Percentiles rank a stretch among this genome's conserved stretches.
Conservation (phyloP, 345 rosid species). For the Luvunga scandens region DNA sequence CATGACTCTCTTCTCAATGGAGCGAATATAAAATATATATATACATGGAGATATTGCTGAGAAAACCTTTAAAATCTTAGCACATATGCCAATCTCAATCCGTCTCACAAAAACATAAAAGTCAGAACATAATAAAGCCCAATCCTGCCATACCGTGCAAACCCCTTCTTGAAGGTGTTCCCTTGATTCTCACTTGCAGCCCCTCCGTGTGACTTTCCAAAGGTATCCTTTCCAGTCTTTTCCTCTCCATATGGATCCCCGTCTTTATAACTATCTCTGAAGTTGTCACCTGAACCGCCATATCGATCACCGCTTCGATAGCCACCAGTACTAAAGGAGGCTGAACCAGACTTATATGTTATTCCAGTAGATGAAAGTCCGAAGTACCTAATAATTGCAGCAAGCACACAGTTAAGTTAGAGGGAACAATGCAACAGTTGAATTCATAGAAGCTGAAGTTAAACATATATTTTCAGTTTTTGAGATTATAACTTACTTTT, state of each 20-base stretch:
- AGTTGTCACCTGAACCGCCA: constrained; percentile 52
- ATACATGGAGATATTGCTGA: too few relatives aligned
- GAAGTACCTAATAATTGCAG: constrained; percentile 52
- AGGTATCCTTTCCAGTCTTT: constrained; percentile 50
- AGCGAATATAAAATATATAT: too few relatives aligned
- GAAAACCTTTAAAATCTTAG: background rate
- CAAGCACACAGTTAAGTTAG: constrained; percentile 17
- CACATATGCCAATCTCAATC: background rate
- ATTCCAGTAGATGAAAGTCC: constrained; percentile 90
- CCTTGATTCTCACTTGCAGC: constrained; percentile 39
- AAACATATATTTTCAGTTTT: constrained; percentile 6
- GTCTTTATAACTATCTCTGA: constrained; percentile 47
- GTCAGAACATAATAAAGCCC: constrained; percentile 10
- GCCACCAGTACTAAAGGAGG: constrained; percentile 54
- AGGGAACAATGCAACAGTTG: background rate
- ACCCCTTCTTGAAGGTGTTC: constrained; percentile 40
- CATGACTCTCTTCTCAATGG: too few relatives aligned
- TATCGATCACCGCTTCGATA: constrained; percentile 48
- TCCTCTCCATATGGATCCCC: constrained; percentile 38
- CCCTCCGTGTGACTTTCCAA: constrained; percentile 47
- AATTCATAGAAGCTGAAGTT: constrained; percentile 1
- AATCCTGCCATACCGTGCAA: constrained; percentile 56
- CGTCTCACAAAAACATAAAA: background rate
- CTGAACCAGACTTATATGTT: constrained; percentile 64
- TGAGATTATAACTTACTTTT: constrained; percentile 59